phyloP scores from a whole-genome alignment of 352 stramenopile species.

The Phytophthora hybrid region DNA sequence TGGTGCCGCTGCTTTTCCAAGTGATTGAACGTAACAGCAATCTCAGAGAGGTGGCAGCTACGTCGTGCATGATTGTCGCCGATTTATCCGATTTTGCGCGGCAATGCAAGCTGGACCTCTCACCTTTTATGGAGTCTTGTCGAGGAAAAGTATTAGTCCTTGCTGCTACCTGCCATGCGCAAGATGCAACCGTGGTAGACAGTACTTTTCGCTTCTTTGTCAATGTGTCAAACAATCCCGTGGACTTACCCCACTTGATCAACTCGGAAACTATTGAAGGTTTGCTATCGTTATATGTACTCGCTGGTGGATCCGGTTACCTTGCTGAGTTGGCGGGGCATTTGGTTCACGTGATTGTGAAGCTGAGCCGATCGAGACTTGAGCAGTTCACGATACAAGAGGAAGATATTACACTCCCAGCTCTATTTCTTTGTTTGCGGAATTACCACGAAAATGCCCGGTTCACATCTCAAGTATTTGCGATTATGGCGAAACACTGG shows the following conservation, averaged over 20 bases:
- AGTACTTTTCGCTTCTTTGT: slow-evolving; percentile 69
- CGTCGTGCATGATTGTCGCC: slow-evolving; percentile 75
- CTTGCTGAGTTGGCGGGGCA: slow-evolving; percentile 44
- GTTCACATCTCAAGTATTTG: slow-evolving; percentile 69
- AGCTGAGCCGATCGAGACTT: slow-evolving; percentile 50
- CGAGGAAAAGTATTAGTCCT: slow-evolving; percentile 52
- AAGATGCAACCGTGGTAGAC: slow-evolving; percentile 43
- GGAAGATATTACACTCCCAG: slow-evolving; percentile 60
- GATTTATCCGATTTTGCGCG: slow-evolving; percentile 68
- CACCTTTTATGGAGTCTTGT: slow-evolving; percentile 57
- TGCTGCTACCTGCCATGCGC: slow-evolving; percentile 42
- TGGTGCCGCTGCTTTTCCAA: slow-evolving; percentile 59
- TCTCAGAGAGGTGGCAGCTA: slow-evolving; percentile 52
- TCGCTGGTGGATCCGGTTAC: slow-evolving; percentile 39
- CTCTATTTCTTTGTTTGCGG: slow-evolving; percentile 73
- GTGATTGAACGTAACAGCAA: slow-evolving; percentile 67
- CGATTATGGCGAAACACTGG: slow-evolving; percentile 63
- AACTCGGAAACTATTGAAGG: slow-evolving; percentile 67
- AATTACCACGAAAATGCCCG: slow-evolving; percentile 50
- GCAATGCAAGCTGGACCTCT: slow-evolving; percentile 64
- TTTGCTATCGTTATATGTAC: slow-evolving; percentile 65
- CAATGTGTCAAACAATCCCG: slow-evolving; percentile 56
- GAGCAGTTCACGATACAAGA: slow-evolving; percentile 55
- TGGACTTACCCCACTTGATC: slow-evolving; percentile 56
- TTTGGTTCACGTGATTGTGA: slow-evolving; percentile 57